Evolutionary conservation across 257 asterid species (phyloP).

Genomic region (Handroanthus guayacan): DNA sequence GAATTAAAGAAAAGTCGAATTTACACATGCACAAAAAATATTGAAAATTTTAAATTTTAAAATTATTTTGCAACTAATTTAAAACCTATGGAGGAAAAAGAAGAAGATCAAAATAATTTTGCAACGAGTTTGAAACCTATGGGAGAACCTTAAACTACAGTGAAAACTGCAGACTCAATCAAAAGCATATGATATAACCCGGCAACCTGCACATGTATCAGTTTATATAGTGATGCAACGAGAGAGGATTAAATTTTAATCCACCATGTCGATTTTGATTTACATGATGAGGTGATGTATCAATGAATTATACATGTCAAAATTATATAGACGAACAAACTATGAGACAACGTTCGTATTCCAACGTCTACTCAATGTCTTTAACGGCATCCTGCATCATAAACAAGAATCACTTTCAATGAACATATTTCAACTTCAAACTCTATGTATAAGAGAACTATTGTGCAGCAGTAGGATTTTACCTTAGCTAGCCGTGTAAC

Average conservation of each 20-base stretch:
- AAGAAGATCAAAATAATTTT: too few species aligned
- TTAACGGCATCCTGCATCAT: conserved; percentile 59
- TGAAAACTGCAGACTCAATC: too few species aligned
- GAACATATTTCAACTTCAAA: conserved; percentile 3
- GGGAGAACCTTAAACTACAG: too few species aligned
- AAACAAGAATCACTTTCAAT: background rate
- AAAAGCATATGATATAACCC: too few species aligned
- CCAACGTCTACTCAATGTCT: conserved; percentile 51
- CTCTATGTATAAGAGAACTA: background rate
- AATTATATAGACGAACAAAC: background rate
- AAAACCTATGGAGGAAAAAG: too few species aligned
- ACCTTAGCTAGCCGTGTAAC: conserved; percentile 94
- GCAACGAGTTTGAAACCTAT: too few species aligned
- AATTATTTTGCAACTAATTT: too few species aligned
- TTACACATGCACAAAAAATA: too few species aligned
- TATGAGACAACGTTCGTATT: background rate
- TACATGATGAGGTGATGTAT: conserved; percentile 30
- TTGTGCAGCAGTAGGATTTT: background rate
- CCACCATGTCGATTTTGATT: conserved; percentile 15
- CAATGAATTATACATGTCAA: conserved; percentile 23
- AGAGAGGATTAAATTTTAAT: background rate
- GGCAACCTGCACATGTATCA: too few species aligned
- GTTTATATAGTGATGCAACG: background rate
- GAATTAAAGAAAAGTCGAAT: too few species aligned
- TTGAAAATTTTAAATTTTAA: too few species aligned